A percentile compares a stretch with the other conserved stretches of the same genome.
These are phyloP conservation scores for Leccinellum luteum DNA, from an alignment of 768 basidiomycete genomes.

Conservation along the genomic window DNA sequence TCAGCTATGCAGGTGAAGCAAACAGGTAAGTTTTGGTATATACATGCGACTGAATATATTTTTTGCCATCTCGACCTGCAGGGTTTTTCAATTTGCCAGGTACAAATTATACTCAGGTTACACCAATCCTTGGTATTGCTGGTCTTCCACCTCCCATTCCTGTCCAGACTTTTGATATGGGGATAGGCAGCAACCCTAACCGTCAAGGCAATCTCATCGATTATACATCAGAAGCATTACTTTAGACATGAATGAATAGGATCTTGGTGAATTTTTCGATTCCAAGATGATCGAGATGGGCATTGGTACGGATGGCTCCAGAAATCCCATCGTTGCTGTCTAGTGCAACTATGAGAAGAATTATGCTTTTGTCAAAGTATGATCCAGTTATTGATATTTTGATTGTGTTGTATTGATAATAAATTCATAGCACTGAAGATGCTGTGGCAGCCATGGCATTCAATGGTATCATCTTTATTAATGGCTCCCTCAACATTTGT, in stretches of 20 bases:
- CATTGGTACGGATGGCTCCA: constrained; percentile 80
- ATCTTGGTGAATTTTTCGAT: constrained; percentile 92
- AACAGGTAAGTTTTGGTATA: too few species aligned
- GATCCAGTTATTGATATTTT: constrained; percentile 17
- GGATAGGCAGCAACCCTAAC: constrained; percentile 83
- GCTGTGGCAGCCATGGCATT: constrained; percentile 96
- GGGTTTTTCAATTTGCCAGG: too few species aligned
- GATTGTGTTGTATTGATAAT: constrained; percentile 3
- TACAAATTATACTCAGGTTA: too few species aligned
- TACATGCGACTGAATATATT: too few species aligned
- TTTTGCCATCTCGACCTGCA: too few species aligned
- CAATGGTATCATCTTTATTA: constrained; percentile 95
- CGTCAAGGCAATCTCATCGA: constrained; percentile 86
- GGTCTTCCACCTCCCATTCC: constrained; percentile 82
- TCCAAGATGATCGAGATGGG: constrained; percentile 91
- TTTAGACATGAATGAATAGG: constrained; percentile 89
- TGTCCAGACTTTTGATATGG: constrained; percentile 83
- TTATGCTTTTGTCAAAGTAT: constrained; percentile 96
- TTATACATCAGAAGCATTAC: constrained; percentile 99
- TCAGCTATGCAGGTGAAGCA: too few species aligned
- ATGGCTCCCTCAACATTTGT: constrained; percentile 93
- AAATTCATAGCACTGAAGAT: constrained; percentile 84
- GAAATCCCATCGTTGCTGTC: constrained; percentile 90
- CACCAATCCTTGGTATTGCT: constrained; percentile 71
- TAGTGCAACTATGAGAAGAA: constrained; percentile 99